Conservation (phyloP, 225 moss, liverwort and hornwort genomes). For the Pseudisothecium myosuroides region DNA sequence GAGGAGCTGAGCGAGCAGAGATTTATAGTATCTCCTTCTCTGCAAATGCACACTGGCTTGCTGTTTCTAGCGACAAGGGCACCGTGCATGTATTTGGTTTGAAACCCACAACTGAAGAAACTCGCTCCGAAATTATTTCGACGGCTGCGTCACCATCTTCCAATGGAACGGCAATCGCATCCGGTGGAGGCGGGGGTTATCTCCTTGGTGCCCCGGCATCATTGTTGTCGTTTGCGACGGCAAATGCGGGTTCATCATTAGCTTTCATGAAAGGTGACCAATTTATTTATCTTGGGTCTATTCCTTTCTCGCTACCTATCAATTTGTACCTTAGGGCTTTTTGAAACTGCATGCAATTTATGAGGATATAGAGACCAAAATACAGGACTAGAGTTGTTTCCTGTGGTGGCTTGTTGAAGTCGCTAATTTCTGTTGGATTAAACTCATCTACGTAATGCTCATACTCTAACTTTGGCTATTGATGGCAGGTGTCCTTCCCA, state of each 20-base stretch:
- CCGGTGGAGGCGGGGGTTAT: conserved; percentile 17
- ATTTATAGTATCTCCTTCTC: conserved; percentile 75
- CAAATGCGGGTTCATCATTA: conserved; percentile 89
- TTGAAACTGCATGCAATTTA: background rate
- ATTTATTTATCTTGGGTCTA: background rate
- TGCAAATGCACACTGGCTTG: conserved; percentile 57
- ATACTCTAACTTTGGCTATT: background rate
- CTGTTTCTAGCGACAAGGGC: conserved; percentile 80
- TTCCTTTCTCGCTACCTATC: background rate
- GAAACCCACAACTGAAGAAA: conserved; percentile 28
- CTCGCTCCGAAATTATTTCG: conserved; percentile 16
- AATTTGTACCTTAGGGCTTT: background rate
- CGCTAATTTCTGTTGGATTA: background rate
- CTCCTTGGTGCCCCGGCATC: conserved; percentile 24
- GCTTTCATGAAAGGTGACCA: conserved; percentile 92
- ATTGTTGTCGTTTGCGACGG: conserved; percentile 53
- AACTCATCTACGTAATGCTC: background rate
- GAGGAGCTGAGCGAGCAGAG: conserved; percentile 80
- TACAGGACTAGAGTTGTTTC: background rate
- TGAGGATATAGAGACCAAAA: background rate
- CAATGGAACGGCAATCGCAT: conserved; percentile 7
- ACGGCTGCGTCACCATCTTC: conserved; percentile 8
- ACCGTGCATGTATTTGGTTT: conserved; percentile 78
- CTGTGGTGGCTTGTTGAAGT: background rate
- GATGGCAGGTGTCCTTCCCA: conserved; percentile 78